Percentiles rank a stretch among this genome's conserved stretches.
phyloP scores from a whole-genome alignment of 352 stramenopile genomes.

The Globisporangium solare region DNA sequence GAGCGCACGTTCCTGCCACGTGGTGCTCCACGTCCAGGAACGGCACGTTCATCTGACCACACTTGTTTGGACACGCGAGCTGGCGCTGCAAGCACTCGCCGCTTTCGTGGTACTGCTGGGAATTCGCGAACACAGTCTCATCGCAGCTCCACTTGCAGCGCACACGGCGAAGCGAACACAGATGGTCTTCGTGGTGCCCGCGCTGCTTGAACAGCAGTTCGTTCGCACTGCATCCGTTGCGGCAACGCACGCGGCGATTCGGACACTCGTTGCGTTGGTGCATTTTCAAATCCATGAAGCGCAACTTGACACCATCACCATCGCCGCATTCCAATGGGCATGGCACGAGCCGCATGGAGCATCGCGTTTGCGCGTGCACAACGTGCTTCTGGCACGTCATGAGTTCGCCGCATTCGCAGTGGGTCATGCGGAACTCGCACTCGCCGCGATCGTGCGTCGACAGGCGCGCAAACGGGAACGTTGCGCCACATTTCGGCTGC shows the following conservation, averaged over 20 bases:
- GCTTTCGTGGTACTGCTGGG: slow-evolving; percentile 40
- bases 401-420: slow-evolving; percentile 52
- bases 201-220: slow-evolving; percentile 40
- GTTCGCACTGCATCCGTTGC: slow-evolving; percentile 50
- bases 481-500: slow-evolving; percentile 40
- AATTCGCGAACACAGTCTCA: slow-evolving; percentile 37
- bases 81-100: slow-evolving; percentile 49
- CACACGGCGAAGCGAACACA: slow-evolving; percentile 48
- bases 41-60: slow-evolving; percentile 24
- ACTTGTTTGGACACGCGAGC: slow-evolving; percentile 50
- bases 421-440: slow-evolving; percentile 40
- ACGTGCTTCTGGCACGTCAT: slow-evolving; percentile 53
- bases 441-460: slow-evolving; percentile 27
- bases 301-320: slow-evolving; percentile 4
- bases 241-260: slow-evolving; percentile 54
- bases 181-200: slow-evolving; percentile 32
- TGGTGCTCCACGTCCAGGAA: slow-evolving; percentile 42
- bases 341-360: slow-evolving; percentile 38
- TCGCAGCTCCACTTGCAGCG: slow-evolving; percentile 54
- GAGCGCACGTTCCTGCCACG: slow-evolving; percentile 22
- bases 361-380: slow-evolving; percentile 33
- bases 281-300: slow-evolving; percentile 35
- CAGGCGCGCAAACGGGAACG: slow-evolving; percentile 20
- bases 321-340: slow-evolving; percentile 44
- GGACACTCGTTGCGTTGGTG: slow-evolving; percentile 44